These are phyloP conservation scores for Podosphaera fusca DNA, from an alignment of 2,329 filamentous ascomycete species.

Conservation along the genomic window DNA sequence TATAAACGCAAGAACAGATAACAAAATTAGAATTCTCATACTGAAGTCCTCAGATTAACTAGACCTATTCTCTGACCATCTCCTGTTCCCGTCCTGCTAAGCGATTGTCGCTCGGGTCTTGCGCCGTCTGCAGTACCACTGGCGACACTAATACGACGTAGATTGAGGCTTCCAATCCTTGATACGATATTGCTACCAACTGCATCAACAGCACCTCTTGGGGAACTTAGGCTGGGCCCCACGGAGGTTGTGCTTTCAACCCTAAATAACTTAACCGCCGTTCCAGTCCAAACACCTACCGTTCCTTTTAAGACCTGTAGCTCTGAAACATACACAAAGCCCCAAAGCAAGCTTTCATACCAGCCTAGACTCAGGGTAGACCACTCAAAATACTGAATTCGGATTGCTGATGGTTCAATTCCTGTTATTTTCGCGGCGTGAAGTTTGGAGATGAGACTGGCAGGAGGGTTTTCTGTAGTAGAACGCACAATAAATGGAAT, in stretches of 20 bases:
- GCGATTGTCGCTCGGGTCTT: not conserved
- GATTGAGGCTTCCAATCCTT: conserved; percentile 51
- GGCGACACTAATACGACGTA: conserved; percentile 10
- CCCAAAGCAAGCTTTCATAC: conserved; percentile 91
- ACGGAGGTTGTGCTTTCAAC: conserved; percentile 66
- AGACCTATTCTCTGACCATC: conserved; percentile 1
- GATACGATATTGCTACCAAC: conserved; percentile 78
- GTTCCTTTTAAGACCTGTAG: conserved; percentile 71
- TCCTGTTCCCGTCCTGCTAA: conserved; percentile 1
- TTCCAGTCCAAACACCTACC: conserved; percentile 86
- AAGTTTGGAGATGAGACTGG: conserved; percentile 30
- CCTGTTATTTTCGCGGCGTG: conserved; percentile 39
- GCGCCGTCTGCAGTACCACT: conserved; percentile 1
- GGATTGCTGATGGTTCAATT: conserved; percentile 50
- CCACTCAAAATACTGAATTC: conserved; percentile 87
- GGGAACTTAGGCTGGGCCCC: conserved; percentile 61
- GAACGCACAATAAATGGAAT: conserved; percentile 23
- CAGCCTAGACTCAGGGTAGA: conserved; percentile 72
- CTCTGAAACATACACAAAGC: conserved; percentile 75
- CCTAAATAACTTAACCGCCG: conserved; percentile 65
- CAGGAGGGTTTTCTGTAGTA: conserved; percentile 21
- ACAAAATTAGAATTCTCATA: not conserved
- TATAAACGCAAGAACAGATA: no score
- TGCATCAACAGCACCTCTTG: conserved; percentile 76
- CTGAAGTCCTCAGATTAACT: not conserved